Evolutionary conservation across 1,284 basidiomycete species (phyloP).

Genomic region (Boletus calvinii): DNA sequence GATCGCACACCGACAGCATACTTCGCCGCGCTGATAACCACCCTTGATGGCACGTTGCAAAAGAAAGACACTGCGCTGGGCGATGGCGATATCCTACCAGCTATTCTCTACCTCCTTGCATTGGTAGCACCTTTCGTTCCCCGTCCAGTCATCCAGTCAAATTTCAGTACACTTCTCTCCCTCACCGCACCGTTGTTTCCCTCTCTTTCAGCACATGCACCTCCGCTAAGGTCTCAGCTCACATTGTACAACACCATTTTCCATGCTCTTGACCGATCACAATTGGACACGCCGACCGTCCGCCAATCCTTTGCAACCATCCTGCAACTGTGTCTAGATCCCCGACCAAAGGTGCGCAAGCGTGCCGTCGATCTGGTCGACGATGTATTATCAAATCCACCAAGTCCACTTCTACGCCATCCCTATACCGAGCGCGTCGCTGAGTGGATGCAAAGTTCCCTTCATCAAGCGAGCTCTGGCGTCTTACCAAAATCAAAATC

Average conservation of each 20-base stretch:
- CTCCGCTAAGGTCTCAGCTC: constrained; percentile 72
- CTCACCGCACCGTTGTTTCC: constrained; percentile 80
- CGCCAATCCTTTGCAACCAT: constrained; percentile 78
- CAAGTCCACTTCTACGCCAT: constrained; percentile 74
- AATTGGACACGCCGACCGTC: constrained; percentile 67
- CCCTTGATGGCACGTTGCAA: constrained; percentile 72
- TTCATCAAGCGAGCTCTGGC: constrained; percentile 66
- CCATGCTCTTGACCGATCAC: constrained; percentile 64
- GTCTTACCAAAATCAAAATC: constrained; percentile 60
- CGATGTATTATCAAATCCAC: constrained; percentile 73
- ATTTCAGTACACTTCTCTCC: constrained; percentile 63
- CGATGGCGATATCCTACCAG: constrained; percentile 83
- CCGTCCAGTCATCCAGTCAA: constrained; percentile 67
- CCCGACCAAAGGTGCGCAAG: constrained; percentile 91
- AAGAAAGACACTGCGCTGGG: constrained; percentile 60
- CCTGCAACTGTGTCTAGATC: constrained; percentile 82
- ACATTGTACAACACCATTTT: constrained; percentile 72
- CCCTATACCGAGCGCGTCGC: constrained; percentile 82
- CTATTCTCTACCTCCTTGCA: constrained; percentile 87
- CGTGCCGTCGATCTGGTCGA: constrained; percentile 85
- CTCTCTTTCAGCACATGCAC: constrained; percentile 59
- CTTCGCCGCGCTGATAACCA: constrained; percentile 83
- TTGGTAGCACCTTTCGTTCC: constrained; percentile 77
- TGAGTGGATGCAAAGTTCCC: constrained; percentile 72
- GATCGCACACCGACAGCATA: constrained; percentile 79